These are phyloP conservation scores for Gossypium schwendimanii DNA, from an alignment of 441 rosid species.

Conservation along the genomic window DNA sequence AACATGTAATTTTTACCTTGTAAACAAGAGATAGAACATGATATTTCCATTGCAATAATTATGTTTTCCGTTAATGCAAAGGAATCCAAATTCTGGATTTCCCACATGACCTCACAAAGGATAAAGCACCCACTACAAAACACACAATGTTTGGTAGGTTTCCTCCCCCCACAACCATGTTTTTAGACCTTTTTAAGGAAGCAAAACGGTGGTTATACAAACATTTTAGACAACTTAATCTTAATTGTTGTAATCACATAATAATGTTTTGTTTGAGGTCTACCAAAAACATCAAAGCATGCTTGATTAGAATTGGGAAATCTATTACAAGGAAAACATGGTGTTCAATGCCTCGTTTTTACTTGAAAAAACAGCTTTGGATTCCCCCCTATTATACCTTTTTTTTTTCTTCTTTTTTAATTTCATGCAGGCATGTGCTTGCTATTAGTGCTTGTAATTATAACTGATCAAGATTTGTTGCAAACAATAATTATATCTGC, in stretches of 20 bases:
- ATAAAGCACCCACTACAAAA: conserved; percentile 26
- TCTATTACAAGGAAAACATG: neutral
- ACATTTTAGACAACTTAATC: neutral
- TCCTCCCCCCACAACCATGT: neutral
- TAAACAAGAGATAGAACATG: neutral
- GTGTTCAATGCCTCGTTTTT: neutral
- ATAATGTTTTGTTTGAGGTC: conserved; percentile 22
- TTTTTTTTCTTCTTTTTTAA: conserved; percentile 4
- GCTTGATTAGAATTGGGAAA: conserved; percentile 21
- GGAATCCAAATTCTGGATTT: conserved; percentile 1
- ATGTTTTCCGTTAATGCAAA: conserved; percentile 14
- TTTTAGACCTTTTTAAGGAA: conserved; percentile 30
- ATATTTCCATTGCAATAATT: conserved; percentile 8
- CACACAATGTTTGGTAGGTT: conserved; percentile 25
- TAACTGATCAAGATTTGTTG: conserved; percentile 21
- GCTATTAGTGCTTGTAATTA: conserved; percentile 24
- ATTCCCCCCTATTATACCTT: conserved; percentile 18
- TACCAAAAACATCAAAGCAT: conserved; percentile 30
- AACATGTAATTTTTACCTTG: neutral
- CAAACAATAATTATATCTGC: conserved; percentile 24
- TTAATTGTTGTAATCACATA: conserved; percentile 15
- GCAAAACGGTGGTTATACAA: conserved; percentile 28
- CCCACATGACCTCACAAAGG: conserved; percentile 4
- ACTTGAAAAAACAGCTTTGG: conserved; percentile 17
- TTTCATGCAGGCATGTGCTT: conserved; percentile 40